Percentiles rank a stretch among this genome's conserved stretches.
Evolutionary conservation across 495 filamentous ascomycete species (phyloP).

Genomic region (Aeminium ludgeri): DNA sequence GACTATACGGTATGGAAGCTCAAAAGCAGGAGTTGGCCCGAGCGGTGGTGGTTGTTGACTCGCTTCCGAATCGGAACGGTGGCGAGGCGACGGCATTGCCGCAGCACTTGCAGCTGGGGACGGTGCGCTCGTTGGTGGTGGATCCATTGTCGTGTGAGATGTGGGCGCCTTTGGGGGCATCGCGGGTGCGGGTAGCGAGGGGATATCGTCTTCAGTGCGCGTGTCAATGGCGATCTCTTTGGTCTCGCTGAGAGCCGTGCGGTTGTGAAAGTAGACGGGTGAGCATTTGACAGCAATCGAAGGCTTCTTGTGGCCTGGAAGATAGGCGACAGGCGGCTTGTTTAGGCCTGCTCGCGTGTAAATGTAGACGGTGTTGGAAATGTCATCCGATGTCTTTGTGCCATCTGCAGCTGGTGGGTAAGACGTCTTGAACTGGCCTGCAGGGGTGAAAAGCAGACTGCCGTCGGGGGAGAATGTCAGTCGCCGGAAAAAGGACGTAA

Average conservation of each 20-base stretch:
- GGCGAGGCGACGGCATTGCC: constrained; percentile 36
- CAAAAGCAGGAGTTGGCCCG: constrained; percentile 42
- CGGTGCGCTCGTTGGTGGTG: constrained; percentile 46
- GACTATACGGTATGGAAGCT: constrained; percentile 78
- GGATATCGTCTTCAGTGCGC: constrained; percentile 72
- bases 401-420: constrained; percentile 49
- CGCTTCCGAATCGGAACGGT: constrained; percentile 35
- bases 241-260: constrained; percentile 46
- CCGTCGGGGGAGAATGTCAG: constrained; percentile 92
- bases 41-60: constrained; percentile 38
- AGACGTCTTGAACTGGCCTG: constrained; percentile 83
- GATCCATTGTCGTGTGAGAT: constrained; percentile 58
- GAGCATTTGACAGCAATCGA: constrained; percentile 94
- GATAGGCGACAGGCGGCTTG: constrained; percentile 90
- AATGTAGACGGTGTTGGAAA: constrained; percentile 95
- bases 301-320: constrained; percentile 96
- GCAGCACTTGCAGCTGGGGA: constrained; percentile 28
- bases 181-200: constrained; percentile 66
- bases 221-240: constrained; percentile 91
- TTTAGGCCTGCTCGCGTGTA: constrained; percentile 95
- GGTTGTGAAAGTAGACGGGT: constrained; percentile 68
- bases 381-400: constrained; percentile 57
- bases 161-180: constrained; percentile 40
- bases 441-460: constrained; percentile 85
- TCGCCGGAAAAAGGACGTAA: constrained; percentile 92